Base-by-base conservation (phyloP, 1,284 basidiomycete genomes). In the Cronartium quercuum region DNA sequence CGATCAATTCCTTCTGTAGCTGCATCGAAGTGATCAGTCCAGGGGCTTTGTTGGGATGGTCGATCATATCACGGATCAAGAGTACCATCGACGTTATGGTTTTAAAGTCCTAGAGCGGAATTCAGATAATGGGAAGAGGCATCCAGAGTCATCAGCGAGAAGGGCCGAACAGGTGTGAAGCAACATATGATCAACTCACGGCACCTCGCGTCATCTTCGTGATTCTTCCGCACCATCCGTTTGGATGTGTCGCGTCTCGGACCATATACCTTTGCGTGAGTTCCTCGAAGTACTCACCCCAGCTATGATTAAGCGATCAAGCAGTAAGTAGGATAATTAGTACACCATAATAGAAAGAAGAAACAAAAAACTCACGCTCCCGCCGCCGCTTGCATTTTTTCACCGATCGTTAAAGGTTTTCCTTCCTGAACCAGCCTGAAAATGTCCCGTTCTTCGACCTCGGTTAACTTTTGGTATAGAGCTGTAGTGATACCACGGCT, bases 351-450 rank as follows among this genome's bases (percentile, higher is more conserved):
- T 6, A 6, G 6, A 40, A 2, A 29, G 21, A 15, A 21, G 13
- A 42, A 15, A 24, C 1, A 37, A 7, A 24, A 6, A 47, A 75
- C 73, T 75, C 40, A 75, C 73, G 58, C 42, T 9, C 73, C 73
- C 15, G 64, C 15, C 47, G 41, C 66, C n/a, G 73, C 73, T 12
- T 67, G 65, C 73, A 75, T 67, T 29, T 75, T 75, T 62, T 75
- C 73, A 18, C 73, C 73, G 18, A 58, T 44, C 0, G 73, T 62
- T 15, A 75, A 18, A 34, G 73, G 73, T 64, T 63, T 67, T 2
- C 73, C 73, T 44, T 75, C 73, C 66, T 75, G 73, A 18, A 75
- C 73, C 42, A 75, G 57, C 42, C 73, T 47, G 42, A 75, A 75
- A n/a, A 75, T 75, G 42, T 75, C 73, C 10, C 73, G 65, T 60